Evolutionary conservation across 768 basidiomycete genomes (phyloP).

Genomic region (Phaeotremella fagi): DNA sequence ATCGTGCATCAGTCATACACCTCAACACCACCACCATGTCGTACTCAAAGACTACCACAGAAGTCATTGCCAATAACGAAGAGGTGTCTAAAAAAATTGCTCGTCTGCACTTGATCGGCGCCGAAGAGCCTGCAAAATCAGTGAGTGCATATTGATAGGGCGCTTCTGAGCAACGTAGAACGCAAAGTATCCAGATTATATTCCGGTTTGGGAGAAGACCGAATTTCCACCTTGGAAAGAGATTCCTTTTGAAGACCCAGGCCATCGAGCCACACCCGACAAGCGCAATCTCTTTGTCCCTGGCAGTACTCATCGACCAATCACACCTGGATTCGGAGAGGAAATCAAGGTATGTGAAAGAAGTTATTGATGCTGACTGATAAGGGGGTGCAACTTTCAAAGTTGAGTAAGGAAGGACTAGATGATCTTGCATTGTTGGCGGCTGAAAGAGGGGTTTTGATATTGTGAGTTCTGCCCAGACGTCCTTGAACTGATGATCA

Average conservation of each 20-base stretch:
- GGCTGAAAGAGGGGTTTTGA: constrained; percentile 56
- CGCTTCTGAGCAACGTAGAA: too few species aligned
- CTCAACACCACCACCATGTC: too few species aligned
- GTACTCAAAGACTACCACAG: too few species aligned
- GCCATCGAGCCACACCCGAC: constrained; percentile 3
- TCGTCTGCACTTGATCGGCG: too few species aligned
- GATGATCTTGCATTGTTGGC: constrained; percentile 57
- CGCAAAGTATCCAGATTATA: constrained; percentile 17
- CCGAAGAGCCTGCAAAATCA: too few species aligned
- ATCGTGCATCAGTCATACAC: too few species aligned
- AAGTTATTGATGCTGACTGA: neutral
- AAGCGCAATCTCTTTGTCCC: constrained; percentile 6
- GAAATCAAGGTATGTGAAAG: constrained; percentile 6
- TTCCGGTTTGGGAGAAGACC: constrained; percentile 12
- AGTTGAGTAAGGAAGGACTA: constrained; percentile 55
- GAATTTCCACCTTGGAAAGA: constrained; percentile 16
- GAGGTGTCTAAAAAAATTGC: too few species aligned
- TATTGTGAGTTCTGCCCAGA: constrained; percentile 60
- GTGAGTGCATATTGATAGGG: too few species aligned
- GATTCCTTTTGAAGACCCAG: constrained; percentile 5
- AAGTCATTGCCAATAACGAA: too few species aligned
- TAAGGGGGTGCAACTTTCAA: constrained; percentile 55
- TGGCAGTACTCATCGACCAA: neutral
- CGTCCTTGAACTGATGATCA: too few species aligned
- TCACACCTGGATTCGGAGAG: constrained; percentile 7